A percentile compares a stretch with the other conserved stretches of the same genome.
Conservation (phyloP, 2,329 filamentous ascomycete species). For the Blastomyces percursus region DNA sequence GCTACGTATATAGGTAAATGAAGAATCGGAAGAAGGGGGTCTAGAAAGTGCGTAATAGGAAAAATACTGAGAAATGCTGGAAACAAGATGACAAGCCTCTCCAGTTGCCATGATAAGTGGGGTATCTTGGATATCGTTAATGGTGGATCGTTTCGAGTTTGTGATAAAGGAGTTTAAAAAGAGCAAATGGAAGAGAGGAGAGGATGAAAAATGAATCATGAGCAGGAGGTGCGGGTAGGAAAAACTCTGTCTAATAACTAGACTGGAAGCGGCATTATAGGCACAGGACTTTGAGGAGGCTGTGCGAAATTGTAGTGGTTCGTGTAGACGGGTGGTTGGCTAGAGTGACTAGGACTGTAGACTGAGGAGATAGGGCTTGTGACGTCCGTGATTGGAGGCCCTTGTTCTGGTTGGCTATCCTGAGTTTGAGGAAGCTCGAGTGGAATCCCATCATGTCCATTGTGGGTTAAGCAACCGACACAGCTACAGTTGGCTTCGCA, state of each 20-base stretch:
- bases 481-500: constrained; percentile 44
- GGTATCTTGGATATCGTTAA: neutral
- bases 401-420: neutral
- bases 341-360: neutral
- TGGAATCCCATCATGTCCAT: constrained; percentile 37
- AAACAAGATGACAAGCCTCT: neutral
- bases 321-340: neutral
- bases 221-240: neutral
- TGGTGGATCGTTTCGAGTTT: neutral
- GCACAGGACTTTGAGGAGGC: neutral
- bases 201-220: neutral
- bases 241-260: neutral
- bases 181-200: neutral
- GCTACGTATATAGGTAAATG: neutral
- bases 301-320: neutral
- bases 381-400: neutral
- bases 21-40: neutral
- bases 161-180: neutral
- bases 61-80: neutral
- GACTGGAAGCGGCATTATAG: neutral
- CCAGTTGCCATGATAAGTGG: neutral
- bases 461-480: constrained; percentile 43
- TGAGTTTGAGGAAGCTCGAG: constrained; percentile 21
- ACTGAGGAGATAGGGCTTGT: neutral
- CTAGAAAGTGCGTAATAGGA: neutral